phyloP scores from a whole-genome alignment of 495 filamentous ascomycete genomes.

The Talaromyces liani region DNA sequence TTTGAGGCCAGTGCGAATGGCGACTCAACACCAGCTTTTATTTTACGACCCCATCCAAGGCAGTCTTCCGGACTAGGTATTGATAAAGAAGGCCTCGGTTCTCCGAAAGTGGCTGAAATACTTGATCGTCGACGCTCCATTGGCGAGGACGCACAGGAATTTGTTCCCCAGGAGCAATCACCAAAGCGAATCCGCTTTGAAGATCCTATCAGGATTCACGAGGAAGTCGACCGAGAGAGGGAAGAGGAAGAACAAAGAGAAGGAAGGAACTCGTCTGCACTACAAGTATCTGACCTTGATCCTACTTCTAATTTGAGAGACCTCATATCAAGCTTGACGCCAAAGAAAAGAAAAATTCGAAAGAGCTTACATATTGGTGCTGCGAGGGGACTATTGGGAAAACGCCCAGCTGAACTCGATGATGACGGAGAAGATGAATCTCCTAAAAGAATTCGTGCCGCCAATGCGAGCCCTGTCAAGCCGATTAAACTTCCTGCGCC shows the following conservation, averaged over 20 bases:
- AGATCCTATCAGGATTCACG: constrained; percentile 57
- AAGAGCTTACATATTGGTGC: constrained; percentile 74
- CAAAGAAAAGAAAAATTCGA: constrained; percentile 64
- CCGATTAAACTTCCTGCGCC: constrained; percentile 60
- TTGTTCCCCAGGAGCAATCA: constrained; percentile 44
- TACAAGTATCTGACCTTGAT: constrained; percentile 51
- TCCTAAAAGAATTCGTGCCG: constrained; percentile 62
- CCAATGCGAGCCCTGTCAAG: constrained; percentile 70
- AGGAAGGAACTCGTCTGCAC: constrained; percentile 43
- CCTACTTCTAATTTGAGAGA: constrained; percentile 59
- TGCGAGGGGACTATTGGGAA: constrained; percentile 66
- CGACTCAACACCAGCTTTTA: constrained; percentile 51
- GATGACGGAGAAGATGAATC: constrained; percentile 55
- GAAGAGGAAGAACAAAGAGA: constrained; percentile 56
- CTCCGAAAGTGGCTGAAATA: constrained; percentile 64
- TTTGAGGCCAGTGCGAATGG: constrained; percentile 55
- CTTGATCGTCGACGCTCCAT: constrained; percentile 68
- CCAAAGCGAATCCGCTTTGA: constrained; percentile 53
- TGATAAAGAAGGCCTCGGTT: constrained; percentile 69
- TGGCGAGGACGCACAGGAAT: constrained; percentile 54
- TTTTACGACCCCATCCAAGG: constrained; percentile 56
- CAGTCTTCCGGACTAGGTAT: constrained; percentile 68
- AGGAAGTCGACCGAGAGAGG: constrained; percentile 61
- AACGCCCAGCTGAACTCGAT: constrained; percentile 66
- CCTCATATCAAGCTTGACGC: constrained; percentile 70